Evolutionary conservation across 1,284 basidiomycete species (phyloP).

Genomic region (Chalciporus sp.): DNA sequence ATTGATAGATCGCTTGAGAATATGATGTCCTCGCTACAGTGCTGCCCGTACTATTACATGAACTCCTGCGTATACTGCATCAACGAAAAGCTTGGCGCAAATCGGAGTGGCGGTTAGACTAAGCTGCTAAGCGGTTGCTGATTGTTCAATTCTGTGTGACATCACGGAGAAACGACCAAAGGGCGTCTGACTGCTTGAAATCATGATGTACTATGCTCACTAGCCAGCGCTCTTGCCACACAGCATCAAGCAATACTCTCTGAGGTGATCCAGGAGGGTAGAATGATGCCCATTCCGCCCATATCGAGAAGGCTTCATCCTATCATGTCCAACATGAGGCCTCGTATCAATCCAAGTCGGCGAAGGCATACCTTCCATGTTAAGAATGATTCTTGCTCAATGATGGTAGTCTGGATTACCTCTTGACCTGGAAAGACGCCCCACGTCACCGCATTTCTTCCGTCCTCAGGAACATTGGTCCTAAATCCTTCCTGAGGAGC

Average conservation of each 20-base stretch:
- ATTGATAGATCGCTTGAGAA: too few species aligned
- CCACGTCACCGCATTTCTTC: slow-evolving; percentile 97
- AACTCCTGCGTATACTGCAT: too few species aligned
- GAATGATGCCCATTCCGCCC: slow-evolving; percentile 92
- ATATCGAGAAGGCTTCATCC: slow-evolving; percentile 97
- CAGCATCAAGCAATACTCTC: slow-evolving; percentile 69
- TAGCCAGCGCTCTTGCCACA: slow-evolving; percentile 83
- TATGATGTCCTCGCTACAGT: too few species aligned
- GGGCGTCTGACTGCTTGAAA: slow-evolving; percentile 78
- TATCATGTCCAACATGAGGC: slow-evolving; percentile 33
- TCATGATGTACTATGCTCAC: slow-evolving; percentile 95
- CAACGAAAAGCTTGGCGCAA: too few species aligned
- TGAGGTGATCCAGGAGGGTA: slow-evolving; percentile 80
- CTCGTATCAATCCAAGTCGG: background rate
- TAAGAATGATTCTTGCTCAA: slow-evolving; percentile 89
- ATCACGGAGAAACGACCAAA: slow-evolving; percentile 84
- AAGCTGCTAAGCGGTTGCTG: background rate
- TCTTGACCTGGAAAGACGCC: slow-evolving; percentile 98
- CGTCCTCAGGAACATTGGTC: slow-evolving; percentile 80
- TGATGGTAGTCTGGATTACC: slow-evolving; percentile 96
- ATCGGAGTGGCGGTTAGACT: too few species aligned
- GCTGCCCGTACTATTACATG: too few species aligned
- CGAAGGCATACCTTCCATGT: slow-evolving; percentile 79
- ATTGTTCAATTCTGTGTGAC: background rate
- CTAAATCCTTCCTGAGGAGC: slow-evolving; percentile 72